A percentile compares a stretch with the other conserved stretches of the same genome.
These are phyloP conservation scores for Oxyria digyna DNA, from an alignment of 148 eudicot genomes.

Conservation along the genomic window DNA sequence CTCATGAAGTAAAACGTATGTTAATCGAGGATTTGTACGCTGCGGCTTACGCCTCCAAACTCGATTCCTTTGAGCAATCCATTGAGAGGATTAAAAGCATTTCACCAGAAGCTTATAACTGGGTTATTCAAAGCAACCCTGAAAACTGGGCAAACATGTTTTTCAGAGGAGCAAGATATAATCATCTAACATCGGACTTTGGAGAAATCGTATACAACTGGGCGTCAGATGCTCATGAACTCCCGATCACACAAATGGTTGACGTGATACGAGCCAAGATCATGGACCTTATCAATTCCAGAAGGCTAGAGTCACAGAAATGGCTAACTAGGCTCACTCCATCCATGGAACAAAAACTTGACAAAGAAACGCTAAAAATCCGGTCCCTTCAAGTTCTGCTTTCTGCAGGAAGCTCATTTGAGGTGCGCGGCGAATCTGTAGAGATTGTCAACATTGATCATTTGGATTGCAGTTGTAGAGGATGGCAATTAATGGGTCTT, in stretches of 20 bases:
- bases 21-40: conserved; percentile 64
- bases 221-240: conserved; percentile 87
- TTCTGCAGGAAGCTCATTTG: conserved; percentile 43
- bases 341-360: conserved; percentile 64
- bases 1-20: conserved; percentile 81
- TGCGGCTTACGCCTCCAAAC: conserved; percentile 62
- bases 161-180: conserved; percentile 72
- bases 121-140: conserved; percentile 73
- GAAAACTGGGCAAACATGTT: conserved; percentile 81
- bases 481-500: conserved; percentile 73
- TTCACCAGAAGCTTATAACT: conserved; percentile 74
- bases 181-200: conserved; percentile 70
- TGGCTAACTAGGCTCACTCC: conserved; percentile 83
- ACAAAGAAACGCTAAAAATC: conserved; percentile 49
- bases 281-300: conserved; percentile 46
- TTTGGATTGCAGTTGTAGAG: conserved; percentile 74
- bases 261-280: conserved; percentile 70
- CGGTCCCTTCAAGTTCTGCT: conserved; percentile 47
- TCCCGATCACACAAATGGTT: conserved; percentile 93
- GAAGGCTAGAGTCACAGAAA: conserved; percentile 39
- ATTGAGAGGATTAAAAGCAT: conserved; percentile 59
- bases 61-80: conserved; percentile 47
- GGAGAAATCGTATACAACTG: conserved; percentile 78
- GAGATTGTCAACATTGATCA: conserved; percentile 67
- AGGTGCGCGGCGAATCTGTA: conserved; percentile 66